Evolutionary conservation across 208 protist genomes (phyloP), one percentile per base, ranked within the genome.

Genomic region (Leishmania major): DNA sequence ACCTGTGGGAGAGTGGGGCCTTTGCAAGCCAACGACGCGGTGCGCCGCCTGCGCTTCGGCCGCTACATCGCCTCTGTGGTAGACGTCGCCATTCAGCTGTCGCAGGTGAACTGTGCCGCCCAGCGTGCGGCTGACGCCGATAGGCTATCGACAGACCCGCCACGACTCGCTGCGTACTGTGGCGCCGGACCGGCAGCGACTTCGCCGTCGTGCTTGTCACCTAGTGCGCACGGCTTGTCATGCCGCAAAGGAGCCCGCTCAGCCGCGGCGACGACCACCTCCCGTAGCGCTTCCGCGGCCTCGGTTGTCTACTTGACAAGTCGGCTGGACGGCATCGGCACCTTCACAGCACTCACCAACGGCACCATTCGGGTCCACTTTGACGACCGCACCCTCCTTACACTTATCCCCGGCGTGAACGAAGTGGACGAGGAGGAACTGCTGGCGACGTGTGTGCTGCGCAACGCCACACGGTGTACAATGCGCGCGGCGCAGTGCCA

Each of bases 261-360:
- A 53, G 40, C 45, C 1, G 70, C 70, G 8, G 8, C 53, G 5
- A 17, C 13, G 40, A 19, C 40, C 37, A 59, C 28, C 73, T 25
- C 73, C 10, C 1, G 35, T 45, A 43, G 11, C n/a, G 35, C 53
- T 59, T 31, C 40, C 43, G 84, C 66, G 11, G 87, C 74, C 72
- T 86, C 81, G 43, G 84, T 94, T 17, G 81, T 95, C 22, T 89
- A 88, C 77, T 70, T 95, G 49, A 94, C 94, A 35, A 92, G 81
- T 49, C 89, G 82, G 15, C 86, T 97, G n/a, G 92, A 96, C 25
- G 91, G 88, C 47, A 84, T 97, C 15, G 94, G 92, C 53, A 93
- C 81, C 70, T 97, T 97, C 82, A 91, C 91, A 7, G 94, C 94
- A 0, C 84, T 95, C 25, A 95, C 91, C 31, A 97, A 97, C 88